Evolutionary conservation across 208 protist species (phyloP).

Genomic region (Borovskyia barvae): DNA sequence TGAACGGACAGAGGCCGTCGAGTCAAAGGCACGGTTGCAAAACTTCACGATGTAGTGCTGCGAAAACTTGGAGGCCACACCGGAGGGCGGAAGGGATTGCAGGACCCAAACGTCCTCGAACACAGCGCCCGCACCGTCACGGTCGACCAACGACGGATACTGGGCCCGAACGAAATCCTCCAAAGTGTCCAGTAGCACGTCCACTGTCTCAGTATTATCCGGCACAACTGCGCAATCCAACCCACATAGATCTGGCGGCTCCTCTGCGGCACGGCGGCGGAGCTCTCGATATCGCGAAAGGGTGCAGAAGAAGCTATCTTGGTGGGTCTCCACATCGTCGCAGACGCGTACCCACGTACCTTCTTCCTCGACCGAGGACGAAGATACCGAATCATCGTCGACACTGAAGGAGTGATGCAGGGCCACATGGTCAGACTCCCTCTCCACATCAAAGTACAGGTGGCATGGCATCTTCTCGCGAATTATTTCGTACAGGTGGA

Average conservation of each 20-base stretch:
- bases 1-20: slow-evolving; percentile 38
- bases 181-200: slow-evolving; percentile 46
- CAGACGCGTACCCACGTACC: slow-evolving; percentile 9
- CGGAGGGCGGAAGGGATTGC: slow-evolving; percentile 30
- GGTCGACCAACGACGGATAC: slow-evolving; percentile 23
- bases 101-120: slow-evolving; percentile 52
- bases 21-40: slow-evolving; percentile 36
- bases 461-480: slow-evolving; percentile 66
- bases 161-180: slow-evolving; percentile 29
- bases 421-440: slow-evolving; percentile 38
- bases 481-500: slow-evolving; percentile 87
- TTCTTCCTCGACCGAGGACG: slow-evolving; percentile 18
- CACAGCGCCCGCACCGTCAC: neutral
- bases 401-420: slow-evolving; percentile 16
- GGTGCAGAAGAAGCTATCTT: slow-evolving; percentile 8
- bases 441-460: slow-evolving; percentile 88
- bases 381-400: slow-evolving; percentile 15
- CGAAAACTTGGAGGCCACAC: slow-evolving; percentile 58
- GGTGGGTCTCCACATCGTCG: neutral
- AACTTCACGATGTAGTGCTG: slow-evolving; percentile 85
- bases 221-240: slow-evolving; percentile 45
- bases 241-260: slow-evolving; percentile 32
- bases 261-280: neutral
- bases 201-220: slow-evolving; percentile 36
- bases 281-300: slow-evolving; percentile 15